phyloP scores from a whole-genome alignment of 495 filamentous ascomycete genomes.

The Saxophila tyrrhenica region DNA sequence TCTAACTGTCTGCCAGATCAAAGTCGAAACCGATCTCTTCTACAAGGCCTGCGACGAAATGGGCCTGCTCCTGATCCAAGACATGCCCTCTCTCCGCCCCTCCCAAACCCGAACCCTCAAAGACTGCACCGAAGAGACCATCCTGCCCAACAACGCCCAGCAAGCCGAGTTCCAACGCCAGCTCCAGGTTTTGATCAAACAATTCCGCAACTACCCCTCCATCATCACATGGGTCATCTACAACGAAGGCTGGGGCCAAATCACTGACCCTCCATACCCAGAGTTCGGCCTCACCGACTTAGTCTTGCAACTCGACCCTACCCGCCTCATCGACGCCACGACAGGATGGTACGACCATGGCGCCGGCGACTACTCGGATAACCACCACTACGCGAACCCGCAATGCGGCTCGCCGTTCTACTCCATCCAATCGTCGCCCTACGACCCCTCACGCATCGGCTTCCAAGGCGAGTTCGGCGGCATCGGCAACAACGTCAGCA shows the following conservation, averaged over 20 bases:
- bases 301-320: conserved; percentile 47
- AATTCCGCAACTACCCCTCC: conserved; percentile 51
- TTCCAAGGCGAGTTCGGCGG: conserved; percentile 62
- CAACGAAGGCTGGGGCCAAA: conserved; percentile 63
- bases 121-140: conserved; percentile 19
- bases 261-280: conserved; percentile 34
- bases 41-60: conserved; percentile 56
- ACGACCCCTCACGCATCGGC: conserved; percentile 48
- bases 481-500: conserved; percentile 48
- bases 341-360: conserved; percentile 54
- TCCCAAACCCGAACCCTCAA: conserved; percentile 5
- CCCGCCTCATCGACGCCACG: conserved; percentile 46
- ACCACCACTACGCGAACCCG: conserved; percentile 60
- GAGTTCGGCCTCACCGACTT: conserved; percentile 45
- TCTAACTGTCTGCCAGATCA: conserved; percentile 38
- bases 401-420: conserved; percentile 59
- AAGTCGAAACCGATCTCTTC: conserved; percentile 54
- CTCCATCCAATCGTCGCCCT: conserved; percentile 43
- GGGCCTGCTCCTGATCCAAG: conserved; percentile 53
- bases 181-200: conserved; percentile 47
- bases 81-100: conserved; percentile 51
- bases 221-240: conserved; percentile 53
- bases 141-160: conserved; percentile 36
- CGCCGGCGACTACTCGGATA: conserved; percentile 50
- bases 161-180: conserved; percentile 53